These are phyloP conservation scores for Xylariaceae sp. DNA, from an alignment of 2,329 filamentous ascomycete species.

Conservation along the genomic window DNA sequence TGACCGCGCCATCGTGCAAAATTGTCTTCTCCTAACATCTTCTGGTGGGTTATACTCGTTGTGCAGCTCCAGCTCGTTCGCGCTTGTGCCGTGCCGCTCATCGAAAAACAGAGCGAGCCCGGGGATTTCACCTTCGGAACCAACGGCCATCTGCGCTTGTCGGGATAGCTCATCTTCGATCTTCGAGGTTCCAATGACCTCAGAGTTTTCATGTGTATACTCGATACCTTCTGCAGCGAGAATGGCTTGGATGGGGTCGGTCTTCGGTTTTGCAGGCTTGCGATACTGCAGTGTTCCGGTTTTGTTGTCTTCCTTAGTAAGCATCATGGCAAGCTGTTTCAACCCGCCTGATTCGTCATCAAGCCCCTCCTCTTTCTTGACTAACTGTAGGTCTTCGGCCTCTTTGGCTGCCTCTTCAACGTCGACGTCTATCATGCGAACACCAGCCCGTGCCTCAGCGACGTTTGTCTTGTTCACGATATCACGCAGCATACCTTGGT, in stretches of 20 bases:
- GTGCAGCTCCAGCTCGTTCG: constrained; percentile 26
- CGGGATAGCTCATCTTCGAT: constrained; percentile 83
- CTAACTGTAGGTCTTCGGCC: constrained; percentile 38
- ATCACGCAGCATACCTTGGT: constrained; percentile 79
- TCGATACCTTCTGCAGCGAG: constrained; percentile 82
- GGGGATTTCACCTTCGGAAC: constrained; percentile 41
- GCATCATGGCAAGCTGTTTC: constrained; percentile 65
- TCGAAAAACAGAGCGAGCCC: constrained; percentile 56
- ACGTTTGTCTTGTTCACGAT: constrained; percentile 99
- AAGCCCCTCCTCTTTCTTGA: constrained; percentile 43
- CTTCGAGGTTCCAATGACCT: constrained; percentile 88
- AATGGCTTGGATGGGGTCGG: constrained; percentile 83
- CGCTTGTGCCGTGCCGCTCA: constrained; percentile 37
- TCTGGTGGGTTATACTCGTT: constrained; percentile 67
- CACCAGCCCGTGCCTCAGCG: constrained; percentile 83
- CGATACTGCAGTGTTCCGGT: constrained; percentile 28
- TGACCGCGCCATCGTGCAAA: constrained; percentile 81
- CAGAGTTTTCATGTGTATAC: constrained; percentile 94
- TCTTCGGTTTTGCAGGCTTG: constrained; percentile 40
- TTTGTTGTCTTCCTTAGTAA: constrained; percentile 44
- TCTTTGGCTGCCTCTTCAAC: constrained; percentile 57
- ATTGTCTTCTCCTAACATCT: constrained; percentile 73
- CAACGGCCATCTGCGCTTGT: constrained; percentile 60
- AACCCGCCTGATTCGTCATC: constrained; percentile 65
- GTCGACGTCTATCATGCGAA: constrained; percentile 74